Evolutionary conservation across 129 eudicot species (phyloP), one percentile per base, ranked within the genome.

Genomic region (Chrysanthemum makinoi): DNA sequence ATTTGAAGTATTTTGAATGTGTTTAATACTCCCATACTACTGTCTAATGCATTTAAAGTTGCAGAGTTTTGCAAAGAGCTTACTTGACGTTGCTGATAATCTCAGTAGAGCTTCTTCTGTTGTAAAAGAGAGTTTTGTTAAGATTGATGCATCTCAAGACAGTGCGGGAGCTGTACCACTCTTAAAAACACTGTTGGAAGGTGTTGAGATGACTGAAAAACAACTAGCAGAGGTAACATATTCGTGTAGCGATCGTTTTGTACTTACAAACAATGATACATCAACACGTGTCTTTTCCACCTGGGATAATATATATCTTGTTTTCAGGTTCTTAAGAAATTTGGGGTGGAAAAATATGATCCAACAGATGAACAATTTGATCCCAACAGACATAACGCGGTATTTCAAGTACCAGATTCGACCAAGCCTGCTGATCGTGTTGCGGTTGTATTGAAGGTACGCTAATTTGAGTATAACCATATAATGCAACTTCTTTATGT

Each of bases 161-260:
- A 70, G 82, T 48, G 70, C 80, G 24, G 97, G 97, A 73, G 89
- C 95, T 73, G 85, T 82, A 24, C 88, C 88, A 55, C 89, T 86
- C 63, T 74, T 91, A n/a, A 91, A 87, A 79, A 83, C 87, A 50
- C 83, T 91, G 54, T 80, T 91, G 39, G 91, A 91, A 73, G 97
- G 97, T n/a, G 95, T 91, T 75, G 97, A 86, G 64, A 91, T 91
- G 97, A 91, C 97, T 53, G 97, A 91, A 61, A 91, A 91, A 77
- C 92, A 91, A 73, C 82, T 91, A 43, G 30, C 81, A 6, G 95
- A 82, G 95, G 97, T 88, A 87, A 66, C 0, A 15, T 54, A 55
- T 11, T 24, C 44, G 65, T 11, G 17, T 52, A 14, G 57, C 5
- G 18, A 52, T 3, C 4, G n/a, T 52, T 52, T 14, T 3, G 57